Evolutionary conservation across 2,329 filamentous ascomycete genomes (phyloP), one percentile per base, ranked within the genome.

Genomic region (Tolypocladium ophioglossoides): DNA sequence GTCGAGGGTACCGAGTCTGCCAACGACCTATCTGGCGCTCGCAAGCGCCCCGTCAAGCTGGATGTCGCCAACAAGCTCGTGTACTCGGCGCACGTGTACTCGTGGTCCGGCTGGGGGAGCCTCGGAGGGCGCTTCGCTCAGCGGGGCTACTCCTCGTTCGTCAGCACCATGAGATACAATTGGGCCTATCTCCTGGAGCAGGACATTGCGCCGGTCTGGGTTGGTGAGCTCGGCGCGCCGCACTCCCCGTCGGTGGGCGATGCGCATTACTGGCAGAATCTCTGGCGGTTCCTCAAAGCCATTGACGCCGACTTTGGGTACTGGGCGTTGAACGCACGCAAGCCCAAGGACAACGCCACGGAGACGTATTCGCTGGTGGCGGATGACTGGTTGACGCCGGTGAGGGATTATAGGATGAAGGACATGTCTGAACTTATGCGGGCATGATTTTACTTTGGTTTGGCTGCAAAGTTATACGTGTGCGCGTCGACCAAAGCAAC

Each of bases 91-190:
- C 84, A 87, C 65, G 83, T 86, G 24, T 87, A 87, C 65, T 73
- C 75, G 35, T 87, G 84, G 84, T 86, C 82, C 18, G 84, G 85
- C 54, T 87, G 84, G 85, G 83, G 83, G 39, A 80, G 77, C 59
- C 64, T 74, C 57, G 78, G 74, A 34, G 81, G 82, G 2, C 77
- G 82, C 5, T 87, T 83, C 65, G 73, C 78, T 10, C 78, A 79
- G 66, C 78, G 84, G 7, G 71, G 71, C 34, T 87, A 86, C 64
- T 70, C 73, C 12, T 82, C 80, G n/a, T 87, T 87, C 62, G 78
- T 75, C 30, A 66, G 73, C 53, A 74, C 82, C 52, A 86, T 87
- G 84, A 73, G 77, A 30, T 66, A 74, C 57, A 85, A 85, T 66
- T 87, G 85, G 84, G 83, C 72, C 3, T 87, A 83, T 62, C 74